These are phyloP conservation scores for Liquidambar formosana DNA, from an alignment of 164 flowering plant species.

Conservation along the genomic window DNA sequence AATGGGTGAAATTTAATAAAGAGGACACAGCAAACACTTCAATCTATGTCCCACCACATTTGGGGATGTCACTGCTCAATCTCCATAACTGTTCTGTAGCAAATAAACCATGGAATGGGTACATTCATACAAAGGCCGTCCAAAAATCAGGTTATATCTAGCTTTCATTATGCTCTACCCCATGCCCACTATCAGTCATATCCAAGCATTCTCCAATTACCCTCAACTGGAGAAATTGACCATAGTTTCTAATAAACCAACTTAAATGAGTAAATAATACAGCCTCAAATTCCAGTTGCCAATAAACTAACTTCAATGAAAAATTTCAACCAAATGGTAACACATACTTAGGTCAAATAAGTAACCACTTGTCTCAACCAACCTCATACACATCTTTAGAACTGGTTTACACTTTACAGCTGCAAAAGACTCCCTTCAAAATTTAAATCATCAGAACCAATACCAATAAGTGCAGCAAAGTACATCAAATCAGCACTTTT, in stretches of 20 bases:
- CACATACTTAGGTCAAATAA: not conserved
- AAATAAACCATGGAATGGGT: slow-evolving; percentile 1
- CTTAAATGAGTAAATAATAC: not conserved
- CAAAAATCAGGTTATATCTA: not conserved
- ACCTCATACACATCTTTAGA: not conserved
- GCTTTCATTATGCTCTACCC: not conserved
- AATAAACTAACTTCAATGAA: not conserved
- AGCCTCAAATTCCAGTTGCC: slow-evolving; percentile 2
- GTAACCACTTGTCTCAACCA: not conserved
- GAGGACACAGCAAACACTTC: not conserved
- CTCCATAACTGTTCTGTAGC: not conserved
- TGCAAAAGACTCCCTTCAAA: not conserved
- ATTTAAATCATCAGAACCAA: not conserved
- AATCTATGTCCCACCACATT: not conserved
- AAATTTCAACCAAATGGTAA: too few relatives aligned
- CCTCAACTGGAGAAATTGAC: not conserved
- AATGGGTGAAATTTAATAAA: slow-evolving; percentile 1
- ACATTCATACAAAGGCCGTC: slow-evolving; percentile 2
- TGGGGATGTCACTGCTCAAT: not conserved
- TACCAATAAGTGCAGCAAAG: not conserved
- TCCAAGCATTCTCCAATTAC: slow-evolving; percentile 3
- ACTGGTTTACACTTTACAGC: not conserved
- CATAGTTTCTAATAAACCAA: not conserved
- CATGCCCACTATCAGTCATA: not conserved
- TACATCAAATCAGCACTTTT: not conserved